These are phyloP conservation scores for Termitomyces sp. DNA, from an alignment of 768 basidiomycete genomes.

Conservation along the genomic window DNA sequence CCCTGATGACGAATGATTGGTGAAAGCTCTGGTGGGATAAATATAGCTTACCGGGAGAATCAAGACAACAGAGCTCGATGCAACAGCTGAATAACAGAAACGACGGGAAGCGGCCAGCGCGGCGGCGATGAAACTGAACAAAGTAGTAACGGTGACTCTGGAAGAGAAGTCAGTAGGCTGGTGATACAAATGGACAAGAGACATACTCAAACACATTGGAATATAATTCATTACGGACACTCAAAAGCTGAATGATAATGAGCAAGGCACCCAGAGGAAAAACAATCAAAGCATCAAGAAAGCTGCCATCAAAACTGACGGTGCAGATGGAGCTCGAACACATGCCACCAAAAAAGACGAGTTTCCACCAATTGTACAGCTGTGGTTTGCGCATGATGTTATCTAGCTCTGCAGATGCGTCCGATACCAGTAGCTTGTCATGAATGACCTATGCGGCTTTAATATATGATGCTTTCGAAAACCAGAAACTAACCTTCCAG, in stretches of 20 bases:
- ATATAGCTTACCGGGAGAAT: constrained; percentile 63
- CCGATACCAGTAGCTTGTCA: constrained; percentile 72
- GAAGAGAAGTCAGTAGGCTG: constrained; percentile 1
- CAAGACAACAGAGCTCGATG: constrained; percentile 73
- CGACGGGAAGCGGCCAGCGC: constrained; percentile 64
- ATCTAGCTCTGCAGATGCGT: constrained; percentile 71
- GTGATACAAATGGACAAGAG: not conserved
- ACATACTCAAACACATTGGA: constrained; percentile 75
- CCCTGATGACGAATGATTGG: constrained; percentile 31
- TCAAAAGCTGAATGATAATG: constrained; percentile 69
- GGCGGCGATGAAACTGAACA: constrained; percentile 78
- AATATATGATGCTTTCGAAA: not conserved
- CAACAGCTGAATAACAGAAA: constrained; percentile 82
- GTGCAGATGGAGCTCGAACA: constrained; percentile 76
- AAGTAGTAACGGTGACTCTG: constrained; percentile 75
- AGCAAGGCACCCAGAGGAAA: constrained; percentile 78
- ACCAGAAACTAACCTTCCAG: constrained; percentile 55
- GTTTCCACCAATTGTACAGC: constrained; percentile 58
- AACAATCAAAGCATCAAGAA: constrained; percentile 71
- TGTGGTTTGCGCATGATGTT: constrained; percentile 66
- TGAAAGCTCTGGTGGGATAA: constrained; percentile 15
- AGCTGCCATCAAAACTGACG: constrained; percentile 70
- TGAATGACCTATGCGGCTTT: constrained; percentile 66
- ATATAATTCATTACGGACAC: constrained; percentile 75
- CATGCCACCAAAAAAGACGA: constrained; percentile 71